phyloP scores from a whole-genome alignment of 2,329 filamentous ascomycete species.

The Diplodia seriata region DNA sequence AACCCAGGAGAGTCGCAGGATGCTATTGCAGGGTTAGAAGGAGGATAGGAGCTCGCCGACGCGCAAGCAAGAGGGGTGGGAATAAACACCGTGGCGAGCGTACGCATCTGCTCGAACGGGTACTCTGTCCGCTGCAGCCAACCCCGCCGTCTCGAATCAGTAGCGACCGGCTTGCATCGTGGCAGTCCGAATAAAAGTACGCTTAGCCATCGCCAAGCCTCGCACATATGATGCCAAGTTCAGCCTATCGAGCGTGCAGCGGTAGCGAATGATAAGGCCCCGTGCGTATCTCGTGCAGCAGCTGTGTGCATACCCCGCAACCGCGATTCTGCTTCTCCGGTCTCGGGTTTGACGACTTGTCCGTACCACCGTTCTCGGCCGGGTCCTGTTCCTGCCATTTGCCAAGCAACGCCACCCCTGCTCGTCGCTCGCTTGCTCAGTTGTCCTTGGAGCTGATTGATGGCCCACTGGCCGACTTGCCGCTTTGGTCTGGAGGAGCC shows the following conservation, averaged over 20 bases:
- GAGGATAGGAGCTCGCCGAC: constrained; percentile 27
- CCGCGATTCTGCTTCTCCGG: background rate
- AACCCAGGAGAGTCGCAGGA: background rate
- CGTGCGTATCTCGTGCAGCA: constrained; percentile 23
- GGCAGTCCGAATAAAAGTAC: constrained; percentile 21
- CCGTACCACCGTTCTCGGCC: background rate
- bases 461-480: background rate
- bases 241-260: constrained; percentile 19
- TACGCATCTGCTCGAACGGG: constrained; percentile 9
- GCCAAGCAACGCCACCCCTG: constrained; percentile 11
- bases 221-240: constrained; percentile 21
- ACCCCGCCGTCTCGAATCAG: background rate
- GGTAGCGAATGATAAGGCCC: constrained; percentile 30
- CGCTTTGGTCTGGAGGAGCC: background rate
- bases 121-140: constrained; percentile 7
- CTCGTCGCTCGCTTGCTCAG: constrained; percentile 8
- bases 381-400: constrained; percentile 9
- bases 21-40: constrained; percentile 18
- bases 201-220: constrained; percentile 14
- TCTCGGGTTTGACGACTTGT: constrained; percentile 4
- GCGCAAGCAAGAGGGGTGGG: background rate
- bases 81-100: constrained; percentile 21
- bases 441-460: constrained; percentile 1
- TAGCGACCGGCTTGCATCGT: background rate
- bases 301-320: constrained; percentile 20